Percentiles rank a stretch among this genome's conserved stretches.
Evolutionary conservation across 345 rosid species (phyloP).

Genomic region (Salix koriyanagi): DNA sequence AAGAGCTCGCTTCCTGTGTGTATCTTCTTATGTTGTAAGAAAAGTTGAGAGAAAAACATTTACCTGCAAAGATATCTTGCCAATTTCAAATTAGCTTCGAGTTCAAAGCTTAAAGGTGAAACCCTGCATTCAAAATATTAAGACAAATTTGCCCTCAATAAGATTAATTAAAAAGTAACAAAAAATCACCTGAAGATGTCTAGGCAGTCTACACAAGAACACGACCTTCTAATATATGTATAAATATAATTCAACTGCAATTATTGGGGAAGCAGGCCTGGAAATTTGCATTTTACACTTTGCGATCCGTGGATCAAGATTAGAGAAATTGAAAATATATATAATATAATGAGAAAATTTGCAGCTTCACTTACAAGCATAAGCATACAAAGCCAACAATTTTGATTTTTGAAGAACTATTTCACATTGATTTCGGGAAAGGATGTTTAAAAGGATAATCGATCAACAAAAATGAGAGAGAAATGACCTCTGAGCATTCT

Average conservation of each 20-base stretch:
- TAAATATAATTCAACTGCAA: background rate
- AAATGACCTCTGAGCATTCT: constrained; percentile 79
- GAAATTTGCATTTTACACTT: background rate
- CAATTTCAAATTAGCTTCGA: constrained; percentile 85
- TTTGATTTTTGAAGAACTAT: background rate
- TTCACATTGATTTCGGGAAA: background rate
- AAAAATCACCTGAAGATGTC: background rate
- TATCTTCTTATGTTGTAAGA: background rate
- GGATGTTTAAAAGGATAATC: background rate
- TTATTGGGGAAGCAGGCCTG: background rate
- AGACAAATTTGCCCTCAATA: constrained; percentile 9
- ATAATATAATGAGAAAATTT: background rate
- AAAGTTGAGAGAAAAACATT: background rate
- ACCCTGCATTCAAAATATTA: constrained; percentile 55
- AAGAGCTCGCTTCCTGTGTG: background rate
- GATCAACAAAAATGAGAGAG: background rate
- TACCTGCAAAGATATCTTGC: constrained; percentile 99
- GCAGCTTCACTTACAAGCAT: background rate
- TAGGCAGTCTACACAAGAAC: background rate
- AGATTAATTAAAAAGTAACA: background rate
- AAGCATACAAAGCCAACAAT: background rate
- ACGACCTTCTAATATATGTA: background rate
- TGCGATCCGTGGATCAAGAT: background rate
- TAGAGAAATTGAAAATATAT: background rate
- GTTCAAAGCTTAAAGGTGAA: constrained; percentile 96